phyloP scores from a whole-genome alignment of 768 basidiomycete genomes.

The Cubamyces lactineus region DNA sequence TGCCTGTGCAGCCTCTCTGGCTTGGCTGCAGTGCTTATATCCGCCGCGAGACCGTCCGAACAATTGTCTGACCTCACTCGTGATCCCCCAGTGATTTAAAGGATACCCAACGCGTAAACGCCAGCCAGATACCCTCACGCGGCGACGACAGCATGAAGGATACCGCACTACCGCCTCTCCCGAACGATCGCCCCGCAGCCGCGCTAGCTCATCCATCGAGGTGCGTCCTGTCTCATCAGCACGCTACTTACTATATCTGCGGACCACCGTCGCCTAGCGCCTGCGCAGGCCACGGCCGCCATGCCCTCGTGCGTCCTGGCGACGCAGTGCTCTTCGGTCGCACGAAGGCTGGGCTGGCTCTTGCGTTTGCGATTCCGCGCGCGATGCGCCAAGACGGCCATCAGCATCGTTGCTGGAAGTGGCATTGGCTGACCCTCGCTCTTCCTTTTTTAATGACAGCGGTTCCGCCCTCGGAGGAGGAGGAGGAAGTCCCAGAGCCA shows the following conservation, averaged over 20 bases:
- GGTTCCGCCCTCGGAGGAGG: too few species aligned
- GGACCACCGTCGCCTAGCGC: not conserved
- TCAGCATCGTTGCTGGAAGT: too few species aligned
- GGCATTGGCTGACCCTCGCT: too few species aligned
- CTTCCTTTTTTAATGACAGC: too few species aligned
- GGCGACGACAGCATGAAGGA: constrained; percentile 10
- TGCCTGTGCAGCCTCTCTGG: too few species aligned
- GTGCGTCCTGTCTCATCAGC: not conserved
- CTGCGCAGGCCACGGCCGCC: not conserved
- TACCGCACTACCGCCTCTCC: constrained; percentile 11
- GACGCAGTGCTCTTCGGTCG: too few species aligned
- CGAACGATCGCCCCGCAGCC: not conserved
- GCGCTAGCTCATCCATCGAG: not conserved
- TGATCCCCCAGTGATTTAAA: not conserved
- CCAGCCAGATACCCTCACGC: constrained; percentile 1
- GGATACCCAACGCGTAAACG: not conserved
- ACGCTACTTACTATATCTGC: not conserved
- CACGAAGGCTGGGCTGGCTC: too few species aligned
- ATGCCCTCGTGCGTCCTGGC: not conserved
- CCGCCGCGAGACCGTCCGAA: not conserved
- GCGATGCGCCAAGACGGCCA: too few species aligned
- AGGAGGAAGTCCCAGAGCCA: too few species aligned
- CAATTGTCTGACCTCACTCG: not conserved
- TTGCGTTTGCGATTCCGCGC: too few species aligned
- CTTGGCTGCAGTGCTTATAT: too few species aligned